Evolutionary conservation across 2,329 filamentous ascomycete species (phyloP).

Genomic region (Epichloe glyceriae): DNA sequence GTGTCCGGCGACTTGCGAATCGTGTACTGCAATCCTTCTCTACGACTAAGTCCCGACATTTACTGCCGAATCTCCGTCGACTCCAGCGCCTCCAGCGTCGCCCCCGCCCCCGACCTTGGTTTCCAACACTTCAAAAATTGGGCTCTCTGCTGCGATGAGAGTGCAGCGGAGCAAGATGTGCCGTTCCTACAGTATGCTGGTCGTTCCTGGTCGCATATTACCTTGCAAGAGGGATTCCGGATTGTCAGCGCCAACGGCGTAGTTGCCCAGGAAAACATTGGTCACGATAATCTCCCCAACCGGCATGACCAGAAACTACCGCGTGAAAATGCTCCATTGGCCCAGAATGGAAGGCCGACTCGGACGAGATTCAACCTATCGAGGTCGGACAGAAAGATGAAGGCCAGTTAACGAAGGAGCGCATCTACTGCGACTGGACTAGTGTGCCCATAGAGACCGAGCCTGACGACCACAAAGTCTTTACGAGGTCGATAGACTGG

Average conservation of each 20-base stretch:
- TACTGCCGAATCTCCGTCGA: not conserved
- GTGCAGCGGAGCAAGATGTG: not conserved
- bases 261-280: constrained; percentile 9
- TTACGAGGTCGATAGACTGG: constrained; percentile 32
- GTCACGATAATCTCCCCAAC: not conserved
- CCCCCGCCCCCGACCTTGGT: not conserved
- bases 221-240: not conserved
- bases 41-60: constrained; percentile 1
- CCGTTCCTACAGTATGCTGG: constrained; percentile 6
- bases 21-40: constrained; percentile 23
- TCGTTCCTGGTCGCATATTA: constrained; percentile 5
- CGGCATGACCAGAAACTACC: not conserved
- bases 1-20: constrained; percentile 9
- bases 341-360: not conserved
- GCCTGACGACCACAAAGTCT: constrained; percentile 19
- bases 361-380: constrained; percentile 1
- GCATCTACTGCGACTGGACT: constrained; percentile 4
- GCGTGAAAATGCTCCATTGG: not conserved
- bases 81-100: not conserved
- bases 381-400: constrained; percentile 10
- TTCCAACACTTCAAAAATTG: constrained; percentile 4
- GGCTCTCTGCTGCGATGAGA: not conserved
- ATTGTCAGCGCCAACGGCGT: constrained; percentile 10
- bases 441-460: constrained; percentile 3
- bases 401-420: constrained; percentile 14